phyloP scores from a whole-genome alignment of 164 flowering plant species.

The Umbellularia californica region DNA sequence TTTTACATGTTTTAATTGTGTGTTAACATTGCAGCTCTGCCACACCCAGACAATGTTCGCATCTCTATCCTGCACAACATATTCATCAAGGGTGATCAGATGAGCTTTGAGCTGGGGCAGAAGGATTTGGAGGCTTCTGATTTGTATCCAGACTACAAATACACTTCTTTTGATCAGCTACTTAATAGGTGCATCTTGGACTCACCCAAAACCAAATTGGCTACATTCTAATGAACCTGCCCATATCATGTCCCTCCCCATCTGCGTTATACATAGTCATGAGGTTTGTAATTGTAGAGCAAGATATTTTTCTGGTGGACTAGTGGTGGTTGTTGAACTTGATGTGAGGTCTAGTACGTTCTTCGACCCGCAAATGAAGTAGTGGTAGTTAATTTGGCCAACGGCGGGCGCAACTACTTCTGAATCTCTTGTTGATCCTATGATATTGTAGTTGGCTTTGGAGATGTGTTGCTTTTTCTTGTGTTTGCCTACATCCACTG shows the following conservation, averaged over 20 bases:
- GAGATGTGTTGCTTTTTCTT: no score
- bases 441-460: no score
- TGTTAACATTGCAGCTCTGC: constrained; percentile 22
- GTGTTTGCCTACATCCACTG: no score
- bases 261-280: not conserved
- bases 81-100: constrained; percentile 36
- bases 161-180: constrained; percentile 31
- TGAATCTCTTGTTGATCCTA: no score
- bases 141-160: constrained; percentile 34
- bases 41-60: constrained; percentile 34
- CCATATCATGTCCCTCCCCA: not conserved
- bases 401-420: no score
- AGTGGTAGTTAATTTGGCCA: no score
- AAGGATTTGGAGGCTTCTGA: constrained; percentile 38
- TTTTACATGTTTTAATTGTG: not conserved
- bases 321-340: no score
- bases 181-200: constrained; percentile 20
- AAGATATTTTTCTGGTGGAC: no score
- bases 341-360: no score
- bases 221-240: constrained; percentile 22
- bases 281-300: no score
- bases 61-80: constrained; percentile 34
- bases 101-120: constrained; percentile 23
- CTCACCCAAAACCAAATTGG: constrained; percentile 23
- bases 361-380: no score